These are phyloP conservation scores for Lodderomyces beijingensis DNA, from an alignment of 1,139 yeast species.

Conservation along the genomic window DNA sequence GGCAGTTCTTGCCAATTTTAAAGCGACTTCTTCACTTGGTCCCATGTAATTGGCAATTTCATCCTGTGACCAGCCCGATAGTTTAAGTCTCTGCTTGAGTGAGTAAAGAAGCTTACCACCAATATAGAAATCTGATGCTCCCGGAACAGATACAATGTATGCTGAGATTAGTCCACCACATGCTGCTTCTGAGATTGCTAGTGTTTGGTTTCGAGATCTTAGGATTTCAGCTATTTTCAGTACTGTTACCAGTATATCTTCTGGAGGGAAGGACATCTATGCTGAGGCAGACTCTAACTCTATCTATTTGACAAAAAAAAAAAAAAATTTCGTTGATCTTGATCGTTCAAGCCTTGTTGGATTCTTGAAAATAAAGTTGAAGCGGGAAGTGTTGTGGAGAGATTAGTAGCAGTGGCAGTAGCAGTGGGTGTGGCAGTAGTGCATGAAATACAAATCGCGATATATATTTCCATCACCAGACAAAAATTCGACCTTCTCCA, in stretches of 20 bases:
- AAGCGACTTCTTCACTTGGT: slow-evolving; percentile 73
- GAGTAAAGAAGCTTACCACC: slow-evolving; percentile 83
- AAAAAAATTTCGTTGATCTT: too few species aligned
- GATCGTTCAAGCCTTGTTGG: too few species aligned
- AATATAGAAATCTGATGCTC: slow-evolving; percentile 77
- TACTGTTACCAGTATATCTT: slow-evolving; percentile 47
- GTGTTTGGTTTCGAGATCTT: slow-evolving; percentile 51
- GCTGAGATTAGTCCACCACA: slow-evolving; percentile 86
- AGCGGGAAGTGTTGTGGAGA: too few species aligned
- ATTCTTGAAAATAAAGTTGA: background rate
- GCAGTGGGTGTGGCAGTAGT: too few species aligned
- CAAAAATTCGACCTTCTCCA: too few species aligned
- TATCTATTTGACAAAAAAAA: too few species aligned
- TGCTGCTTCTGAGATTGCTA: slow-evolving; percentile 82
- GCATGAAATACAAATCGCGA: too few species aligned
- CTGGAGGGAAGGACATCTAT: slow-evolving; percentile 58
- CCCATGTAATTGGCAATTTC: slow-evolving; percentile 75
- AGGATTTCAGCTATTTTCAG: slow-evolving; percentile 54
- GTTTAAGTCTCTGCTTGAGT: slow-evolving; percentile 64
- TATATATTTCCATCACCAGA: too few species aligned
- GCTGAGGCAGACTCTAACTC: too few species aligned
- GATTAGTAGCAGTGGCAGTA: too few species aligned
- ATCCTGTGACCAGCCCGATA: slow-evolving; percentile 72
- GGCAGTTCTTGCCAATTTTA: slow-evolving; percentile 72
- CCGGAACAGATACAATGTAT: slow-evolving; percentile 74